Evolutionary conservation across 805 yeast genomes (phyloP).

Genomic region (Sungouiozyma ichnusensis): DNA sequence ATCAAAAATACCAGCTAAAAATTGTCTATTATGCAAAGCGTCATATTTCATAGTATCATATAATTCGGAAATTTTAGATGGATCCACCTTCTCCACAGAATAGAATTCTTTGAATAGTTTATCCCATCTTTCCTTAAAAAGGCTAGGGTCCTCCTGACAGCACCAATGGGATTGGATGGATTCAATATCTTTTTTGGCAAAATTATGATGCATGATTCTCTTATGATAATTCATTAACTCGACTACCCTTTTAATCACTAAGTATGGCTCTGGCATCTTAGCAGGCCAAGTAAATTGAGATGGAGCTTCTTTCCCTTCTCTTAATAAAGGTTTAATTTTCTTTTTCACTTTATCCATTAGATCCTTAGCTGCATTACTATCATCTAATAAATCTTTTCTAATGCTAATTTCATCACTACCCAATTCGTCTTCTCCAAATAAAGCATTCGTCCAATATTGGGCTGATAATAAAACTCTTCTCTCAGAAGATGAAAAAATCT

Average conservation of each 20-base stretch:
- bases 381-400: constrained; percentile 86
- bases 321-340: constrained; percentile 82
- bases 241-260: constrained; percentile 86
- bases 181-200: constrained; percentile 52
- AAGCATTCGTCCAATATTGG: constrained; percentile 69
- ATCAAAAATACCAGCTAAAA: constrained; percentile 71
- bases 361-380: constrained; percentile 95
- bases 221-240: constrained; percentile 91
- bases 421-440: constrained; percentile 58
- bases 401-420: constrained; percentile 74
- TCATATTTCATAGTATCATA: constrained; percentile 98
- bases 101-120: constrained; percentile 86
- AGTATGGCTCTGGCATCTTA: constrained; percentile 94
- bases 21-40: constrained; percentile 88
- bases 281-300: constrained; percentile 98
- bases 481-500: constrained; percentile 84
- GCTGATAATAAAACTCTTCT: constrained; percentile 92
- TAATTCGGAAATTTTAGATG: constrained; percentile 89
- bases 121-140: constrained; percentile 95
- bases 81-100: constrained; percentile 92
- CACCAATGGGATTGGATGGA: constrained; percentile 81
- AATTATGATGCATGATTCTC: constrained; percentile 72
- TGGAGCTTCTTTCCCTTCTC: constrained; percentile 96
- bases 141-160: constrained; percentile 85
- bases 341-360: constrained; percentile 96